These are phyloP conservation scores for Epithemia pelagica DNA, from an alignment of 108 stramenopile genomes.

Conservation along the genomic window DNA sequence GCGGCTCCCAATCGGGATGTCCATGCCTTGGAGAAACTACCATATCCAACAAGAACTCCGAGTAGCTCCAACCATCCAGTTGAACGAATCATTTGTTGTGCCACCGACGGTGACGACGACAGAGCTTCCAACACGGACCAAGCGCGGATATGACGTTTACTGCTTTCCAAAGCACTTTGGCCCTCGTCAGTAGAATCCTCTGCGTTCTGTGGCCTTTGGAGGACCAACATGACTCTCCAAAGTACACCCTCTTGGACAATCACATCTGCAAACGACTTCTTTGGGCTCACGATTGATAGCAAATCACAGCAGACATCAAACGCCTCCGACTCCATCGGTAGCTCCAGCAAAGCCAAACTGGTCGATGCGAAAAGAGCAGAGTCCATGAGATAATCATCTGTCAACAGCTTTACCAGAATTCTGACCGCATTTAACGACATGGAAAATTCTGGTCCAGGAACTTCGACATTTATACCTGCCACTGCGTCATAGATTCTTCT, in stretches of 20 bases:
- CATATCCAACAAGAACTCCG: constrained; percentile 55
- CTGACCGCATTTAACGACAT: constrained; percentile 35
- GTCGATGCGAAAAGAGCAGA: constrained; percentile 13
- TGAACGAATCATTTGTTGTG: constrained; percentile 35
- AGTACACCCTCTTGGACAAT: constrained; percentile 32
- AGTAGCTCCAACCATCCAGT: constrained; percentile 58
- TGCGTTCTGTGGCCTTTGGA: constrained; percentile 34
- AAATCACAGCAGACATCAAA: constrained; percentile 48
- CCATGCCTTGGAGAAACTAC: constrained; percentile 40
- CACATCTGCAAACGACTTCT: constrained; percentile 47
- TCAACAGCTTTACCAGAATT: constrained; percentile 20
- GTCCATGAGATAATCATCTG: neutral
- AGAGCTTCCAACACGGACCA: constrained; percentile 54
- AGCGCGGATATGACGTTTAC: constrained; percentile 26
- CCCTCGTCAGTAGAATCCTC: constrained; percentile 14
- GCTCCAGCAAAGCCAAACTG: constrained; percentile 38
- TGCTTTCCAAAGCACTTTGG: constrained; percentile 13
- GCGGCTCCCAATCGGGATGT: constrained; percentile 46
- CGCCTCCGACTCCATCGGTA: constrained; percentile 44
- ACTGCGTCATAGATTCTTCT: neutral
- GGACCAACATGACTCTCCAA: constrained; percentile 44
- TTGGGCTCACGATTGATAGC: constrained; percentile 41
- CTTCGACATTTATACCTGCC: constrained; percentile 1
- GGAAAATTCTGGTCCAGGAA: constrained; percentile 31
- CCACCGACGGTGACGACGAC: constrained; percentile 45